Conservation (phyloP, 2,329 filamentous ascomycete genomes). For the Apiospora arundinis region DNA sequence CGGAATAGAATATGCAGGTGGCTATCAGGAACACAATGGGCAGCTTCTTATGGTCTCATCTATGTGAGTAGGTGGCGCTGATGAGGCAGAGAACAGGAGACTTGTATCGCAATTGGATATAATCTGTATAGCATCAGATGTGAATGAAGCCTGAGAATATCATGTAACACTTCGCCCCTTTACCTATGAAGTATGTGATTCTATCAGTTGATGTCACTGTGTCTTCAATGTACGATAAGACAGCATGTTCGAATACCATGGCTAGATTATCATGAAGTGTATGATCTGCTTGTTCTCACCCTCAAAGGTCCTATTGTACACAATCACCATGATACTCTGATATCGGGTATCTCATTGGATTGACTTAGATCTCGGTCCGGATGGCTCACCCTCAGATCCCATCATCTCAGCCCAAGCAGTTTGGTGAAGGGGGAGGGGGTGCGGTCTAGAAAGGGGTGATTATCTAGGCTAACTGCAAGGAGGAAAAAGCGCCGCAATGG, state of each 20-base stretch:
- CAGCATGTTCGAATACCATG: not conserved
- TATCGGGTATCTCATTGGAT: not conserved
- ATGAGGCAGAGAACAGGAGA: not conserved
- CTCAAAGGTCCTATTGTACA: not conserved
- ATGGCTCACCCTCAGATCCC: not conserved
- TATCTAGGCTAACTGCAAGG: not conserved
- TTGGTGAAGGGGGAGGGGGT: not conserved
- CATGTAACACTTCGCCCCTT: not conserved
- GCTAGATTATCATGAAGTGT: not conserved
- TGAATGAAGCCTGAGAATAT: too few relatives aligned
- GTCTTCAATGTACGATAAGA: not conserved
- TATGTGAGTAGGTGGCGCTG: not conserved
- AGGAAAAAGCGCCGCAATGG: not conserved
- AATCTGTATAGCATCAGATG: not conserved
- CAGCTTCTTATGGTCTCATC: not conserved
- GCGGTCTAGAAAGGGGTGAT: not conserved
- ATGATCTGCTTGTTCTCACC: not conserved
- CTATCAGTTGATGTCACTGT: not conserved
- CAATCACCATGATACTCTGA: not conserved
- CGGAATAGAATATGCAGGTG: not conserved
- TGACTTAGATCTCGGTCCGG: not conserved
- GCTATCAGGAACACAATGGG: not conserved
- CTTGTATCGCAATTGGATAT: not conserved
- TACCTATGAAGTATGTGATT: not conserved
- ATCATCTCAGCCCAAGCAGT: not conserved